A percentile compares a stretch with the other conserved stretches of the same genome.
phyloP scores from a whole-genome alignment of 2,329 filamentous ascomycete genomes.

The Colletotrichum siamense region DNA sequence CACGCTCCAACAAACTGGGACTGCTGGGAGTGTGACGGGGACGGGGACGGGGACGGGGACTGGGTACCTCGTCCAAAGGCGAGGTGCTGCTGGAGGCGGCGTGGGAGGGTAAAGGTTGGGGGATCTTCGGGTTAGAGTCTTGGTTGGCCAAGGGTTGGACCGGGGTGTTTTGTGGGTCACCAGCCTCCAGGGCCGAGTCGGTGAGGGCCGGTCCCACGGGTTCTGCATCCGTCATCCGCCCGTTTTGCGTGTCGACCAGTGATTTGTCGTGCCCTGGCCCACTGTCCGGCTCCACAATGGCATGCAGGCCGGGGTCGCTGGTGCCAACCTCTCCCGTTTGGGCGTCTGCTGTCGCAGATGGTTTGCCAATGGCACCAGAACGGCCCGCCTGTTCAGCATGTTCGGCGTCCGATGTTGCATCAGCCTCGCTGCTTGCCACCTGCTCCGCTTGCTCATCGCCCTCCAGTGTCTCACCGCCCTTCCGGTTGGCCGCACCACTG shows the following conservation, averaged over 20 bases:
- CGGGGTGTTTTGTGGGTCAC: constrained; percentile 19
- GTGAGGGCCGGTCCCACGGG: constrained; percentile 22
- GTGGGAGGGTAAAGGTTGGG: constrained; percentile 14
- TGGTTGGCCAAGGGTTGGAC: constrained; percentile 19
- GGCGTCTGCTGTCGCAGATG: neutral
- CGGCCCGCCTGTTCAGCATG: constrained; percentile 12
- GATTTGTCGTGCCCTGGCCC: constrained; percentile 14
- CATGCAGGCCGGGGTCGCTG: constrained; percentile 16
- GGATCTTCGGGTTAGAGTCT: constrained; percentile 22
- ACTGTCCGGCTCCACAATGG: constrained; percentile 9
- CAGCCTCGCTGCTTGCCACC: constrained; percentile 10
- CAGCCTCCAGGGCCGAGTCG: constrained; percentile 24
- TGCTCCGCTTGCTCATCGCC: constrained; percentile 1
- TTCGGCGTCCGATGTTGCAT: constrained; percentile 5
- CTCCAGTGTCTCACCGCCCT: constrained; percentile 18
- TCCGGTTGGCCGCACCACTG: constrained; percentile 1
- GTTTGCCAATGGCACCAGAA: constrained; percentile 14
- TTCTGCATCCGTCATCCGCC: constrained; percentile 22
- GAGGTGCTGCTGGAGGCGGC: neutral
- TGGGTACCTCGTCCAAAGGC: neutral
- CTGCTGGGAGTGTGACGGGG: neutral
- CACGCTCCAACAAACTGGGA: neutral
- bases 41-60: neutral
- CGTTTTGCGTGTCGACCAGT: constrained; percentile 20
- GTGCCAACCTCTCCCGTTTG: constrained; percentile 8